Evolutionary conservation across 2,329 filamentous ascomycete species (phyloP).

Genomic region (Cytospora schulzeri): DNA sequence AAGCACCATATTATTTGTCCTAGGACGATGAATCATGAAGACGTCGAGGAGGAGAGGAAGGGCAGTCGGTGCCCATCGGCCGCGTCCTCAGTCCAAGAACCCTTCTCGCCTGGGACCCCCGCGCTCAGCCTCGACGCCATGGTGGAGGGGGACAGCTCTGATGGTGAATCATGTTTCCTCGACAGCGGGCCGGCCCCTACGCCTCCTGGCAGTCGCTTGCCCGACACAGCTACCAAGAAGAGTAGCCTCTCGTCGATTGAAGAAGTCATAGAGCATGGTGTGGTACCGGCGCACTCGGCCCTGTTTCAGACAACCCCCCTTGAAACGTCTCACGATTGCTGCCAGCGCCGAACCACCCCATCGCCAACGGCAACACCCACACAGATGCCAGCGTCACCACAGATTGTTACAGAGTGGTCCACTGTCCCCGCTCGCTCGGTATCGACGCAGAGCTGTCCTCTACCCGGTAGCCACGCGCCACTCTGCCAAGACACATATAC

Average conservation of each 20-base stretch:
- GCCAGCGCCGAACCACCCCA: background rate
- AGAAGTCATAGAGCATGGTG: background rate
- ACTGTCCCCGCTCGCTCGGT: too few species aligned
- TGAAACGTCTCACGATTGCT: background rate
- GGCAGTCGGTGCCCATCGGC: background rate
- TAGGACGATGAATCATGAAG: background rate
- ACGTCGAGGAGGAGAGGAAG: background rate
- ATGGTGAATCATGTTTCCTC: constrained; percentile 10
- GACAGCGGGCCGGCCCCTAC: constrained; percentile 5
- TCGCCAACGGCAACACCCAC: background rate
- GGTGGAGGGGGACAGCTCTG: constrained; percentile 13
- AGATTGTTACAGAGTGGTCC: too few species aligned
- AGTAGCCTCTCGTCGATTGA: background rate
- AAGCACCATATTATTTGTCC: background rate
- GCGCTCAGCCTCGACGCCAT: constrained; percentile 25
- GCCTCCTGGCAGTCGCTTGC: background rate
- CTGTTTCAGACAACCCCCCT: background rate
- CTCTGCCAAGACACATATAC: background rate
- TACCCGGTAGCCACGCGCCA: background rate
- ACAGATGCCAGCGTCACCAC: background rate
- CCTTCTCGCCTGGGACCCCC: constrained; percentile 18
- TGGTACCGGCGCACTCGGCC: background rate
- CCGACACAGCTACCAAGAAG: background rate
- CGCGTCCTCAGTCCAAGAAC: constrained; percentile 19
- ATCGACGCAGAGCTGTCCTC: background rate